These are phyloP conservation scores for Dioscorea zingiberensis DNA, from an alignment of 106 monocot species.

Conservation along the genomic window DNA sequence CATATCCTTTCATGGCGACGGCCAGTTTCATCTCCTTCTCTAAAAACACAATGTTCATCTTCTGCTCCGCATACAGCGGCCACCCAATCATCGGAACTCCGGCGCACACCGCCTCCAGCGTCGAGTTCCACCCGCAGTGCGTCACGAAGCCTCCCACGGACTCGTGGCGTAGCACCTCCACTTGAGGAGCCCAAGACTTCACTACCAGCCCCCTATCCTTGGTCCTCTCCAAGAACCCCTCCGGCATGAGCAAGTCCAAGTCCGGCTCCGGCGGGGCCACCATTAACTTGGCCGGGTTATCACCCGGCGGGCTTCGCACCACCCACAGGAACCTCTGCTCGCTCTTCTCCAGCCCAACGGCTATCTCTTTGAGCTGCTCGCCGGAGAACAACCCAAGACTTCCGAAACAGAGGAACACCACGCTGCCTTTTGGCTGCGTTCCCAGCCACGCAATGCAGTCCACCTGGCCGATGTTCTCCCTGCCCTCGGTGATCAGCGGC, in stretches of 20 bases:
- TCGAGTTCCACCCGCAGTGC: slow-evolving; percentile 78
- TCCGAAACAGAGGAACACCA: slow-evolving; percentile 74
- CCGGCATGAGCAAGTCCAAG: slow-evolving; percentile 40
- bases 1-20: slow-evolving; percentile 33
- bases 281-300: slow-evolving; percentile 1
- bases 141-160: slow-evolving; percentile 66
- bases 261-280: slow-evolving; percentile 28
- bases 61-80: slow-evolving; percentile 76
- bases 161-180: slow-evolving; percentile 38
- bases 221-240: slow-evolving; percentile 54
- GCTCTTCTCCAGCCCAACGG: slow-evolving; percentile 51
- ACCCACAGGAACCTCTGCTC: slow-evolving; percentile 72
- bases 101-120: slow-evolving; percentile 42
- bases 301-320: slow-evolving; percentile 31
- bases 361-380: slow-evolving; percentile 54
- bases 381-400: slow-evolving; percentile 41
- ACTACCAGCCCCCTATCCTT: slow-evolving; percentile 38
- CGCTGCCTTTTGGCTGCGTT: slow-evolving; percentile 45
- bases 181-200: slow-evolving; percentile 66
- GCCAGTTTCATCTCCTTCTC: slow-evolving; percentile 38
- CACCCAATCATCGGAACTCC: slow-evolving; percentile 67
- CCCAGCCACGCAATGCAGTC: slow-evolving; percentile 54
- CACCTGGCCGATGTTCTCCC: neutral
- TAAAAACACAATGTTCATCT: slow-evolving; percentile 54
- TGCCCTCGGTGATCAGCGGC: slow-evolving; percentile 25